phyloP scores from a whole-genome alignment of 805 yeast genomes.

The Wickerhamiella sergipiensis region DNA sequence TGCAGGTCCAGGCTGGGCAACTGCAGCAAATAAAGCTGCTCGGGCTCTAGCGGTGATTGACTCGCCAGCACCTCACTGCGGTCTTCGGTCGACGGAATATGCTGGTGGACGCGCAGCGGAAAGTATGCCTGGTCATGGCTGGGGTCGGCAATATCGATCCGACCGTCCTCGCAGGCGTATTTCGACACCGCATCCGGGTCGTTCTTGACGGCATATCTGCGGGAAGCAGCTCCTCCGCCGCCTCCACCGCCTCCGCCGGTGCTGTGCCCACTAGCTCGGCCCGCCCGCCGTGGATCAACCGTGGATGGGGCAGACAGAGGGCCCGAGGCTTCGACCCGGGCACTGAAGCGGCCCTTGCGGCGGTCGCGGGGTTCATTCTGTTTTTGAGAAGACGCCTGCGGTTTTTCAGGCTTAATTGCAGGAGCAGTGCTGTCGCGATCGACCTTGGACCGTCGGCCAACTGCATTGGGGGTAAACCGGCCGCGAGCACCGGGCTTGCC shows the following conservation, averaged over 20 bases:
- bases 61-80: no score
- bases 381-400: slow-evolving; percentile 18
- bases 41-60: slow-evolving; percentile 13
- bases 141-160: slow-evolving; percentile 10
- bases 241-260: background rate
- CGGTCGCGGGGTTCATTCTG: slow-evolving; percentile 6
- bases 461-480: slow-evolving; percentile 69
- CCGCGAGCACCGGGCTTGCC: slow-evolving; percentile 8
- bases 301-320: slow-evolving; percentile 25
- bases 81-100: background rate
- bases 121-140: slow-evolving; percentile 7
- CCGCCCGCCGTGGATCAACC: slow-evolving; percentile 8
- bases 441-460: slow-evolving; percentile 69
- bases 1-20: slow-evolving; percentile 30
- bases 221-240: slow-evolving; percentile 5
- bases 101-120: slow-evolving; percentile 11
- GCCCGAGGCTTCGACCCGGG: slow-evolving; percentile 22
- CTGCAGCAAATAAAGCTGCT: slow-evolving; percentile 30
- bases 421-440: slow-evolving; percentile 75
- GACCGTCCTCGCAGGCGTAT: slow-evolving; percentile 4
- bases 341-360: slow-evolving; percentile 12
- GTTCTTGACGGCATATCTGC: background rate
- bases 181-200: background rate
- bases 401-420: slow-evolving; percentile 26
- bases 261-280: background rate